Evolutionary conservation across 805 yeast genomes (phyloP), one percentile per base, ranked within the genome.

Genomic region (Zygosaccharomyces kombuchaensis): DNA sequence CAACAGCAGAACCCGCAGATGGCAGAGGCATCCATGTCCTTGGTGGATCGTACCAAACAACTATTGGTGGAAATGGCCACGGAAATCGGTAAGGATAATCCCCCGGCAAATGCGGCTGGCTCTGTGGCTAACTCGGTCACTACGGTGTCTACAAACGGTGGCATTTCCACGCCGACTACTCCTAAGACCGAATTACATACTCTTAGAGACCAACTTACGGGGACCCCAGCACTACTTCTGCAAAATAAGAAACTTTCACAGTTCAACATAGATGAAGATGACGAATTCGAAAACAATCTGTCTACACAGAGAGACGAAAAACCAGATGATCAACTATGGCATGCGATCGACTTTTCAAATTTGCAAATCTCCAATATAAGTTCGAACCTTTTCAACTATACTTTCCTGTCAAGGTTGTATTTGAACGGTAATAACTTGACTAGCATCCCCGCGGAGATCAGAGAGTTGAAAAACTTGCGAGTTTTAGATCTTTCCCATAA

Each of bases 341-440:
- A 95, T 44, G 91, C 90, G 5, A 71, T 93, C 53, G 99, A 93
- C 69, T 72, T 91, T 53, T 81, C 95, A 53, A 96, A 96, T 48
- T 95, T 93, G 66, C 87, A 91, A 27, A 72, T 93, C 43, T 71
- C 79, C 51, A 76, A 78, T 46, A 54, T 91, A 25, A 78, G 87
- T n/a, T 78, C 84, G 16, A 81, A 81, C 56, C 67, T 93, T 37
- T 88, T 88, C 72, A 78, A 81, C 37, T 93, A 89, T 66, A 76
- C 77, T 49, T 93, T 93, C 57, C 75, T 93, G 58, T 93, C 91
- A 60, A 83, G 91, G 50, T 72, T 93, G 44, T 93, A 86, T 64
- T 70, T 93, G 55, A 88, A 84, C 67, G 95, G 95, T 59, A 93
- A 95, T 65, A 82, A 82, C 56, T 72, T 93, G 53, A 76, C 77